phyloP scores from a whole-genome alignment of 306 rosid species.

The Castanea crenata region DNA sequence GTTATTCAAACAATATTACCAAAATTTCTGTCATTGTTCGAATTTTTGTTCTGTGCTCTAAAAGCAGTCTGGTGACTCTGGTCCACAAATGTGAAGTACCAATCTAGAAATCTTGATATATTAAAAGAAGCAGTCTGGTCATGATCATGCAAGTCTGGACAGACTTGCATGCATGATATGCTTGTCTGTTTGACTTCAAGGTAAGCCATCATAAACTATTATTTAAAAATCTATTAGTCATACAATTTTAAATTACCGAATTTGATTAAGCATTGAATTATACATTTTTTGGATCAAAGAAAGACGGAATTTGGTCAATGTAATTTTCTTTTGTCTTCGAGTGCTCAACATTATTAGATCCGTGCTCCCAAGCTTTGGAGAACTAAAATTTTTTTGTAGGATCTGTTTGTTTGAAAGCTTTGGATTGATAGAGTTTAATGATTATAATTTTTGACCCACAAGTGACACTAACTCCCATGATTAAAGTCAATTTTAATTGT shows the following conservation, averaged over 20 bases:
- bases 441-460: not conserved
- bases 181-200: not conserved
- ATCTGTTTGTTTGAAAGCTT: too few species aligned
- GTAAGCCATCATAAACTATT: not conserved
- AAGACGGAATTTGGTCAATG: not conserved
- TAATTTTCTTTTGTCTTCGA: not conserved
- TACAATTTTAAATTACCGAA: too few species aligned
- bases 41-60: not conserved
- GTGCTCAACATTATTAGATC: not conserved
- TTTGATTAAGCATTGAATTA: too few species aligned
- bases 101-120: too few species aligned
- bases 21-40: not conserved
- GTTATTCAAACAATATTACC: too few species aligned
- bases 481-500: too few species aligned
- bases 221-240: not conserved
- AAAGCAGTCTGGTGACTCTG: not conserved
- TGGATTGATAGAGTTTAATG: not conserved
- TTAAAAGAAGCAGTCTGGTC: too few species aligned
- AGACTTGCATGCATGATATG: not conserved
- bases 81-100: too few species aligned
- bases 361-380: not conserved
- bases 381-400: too few species aligned
- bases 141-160: not conserved
- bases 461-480: too few species aligned
- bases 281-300: not conserved